Conservation (phyloP, 2,329 filamentous ascomycete genomes). For the Cladophialophora exuberans region DNA sequence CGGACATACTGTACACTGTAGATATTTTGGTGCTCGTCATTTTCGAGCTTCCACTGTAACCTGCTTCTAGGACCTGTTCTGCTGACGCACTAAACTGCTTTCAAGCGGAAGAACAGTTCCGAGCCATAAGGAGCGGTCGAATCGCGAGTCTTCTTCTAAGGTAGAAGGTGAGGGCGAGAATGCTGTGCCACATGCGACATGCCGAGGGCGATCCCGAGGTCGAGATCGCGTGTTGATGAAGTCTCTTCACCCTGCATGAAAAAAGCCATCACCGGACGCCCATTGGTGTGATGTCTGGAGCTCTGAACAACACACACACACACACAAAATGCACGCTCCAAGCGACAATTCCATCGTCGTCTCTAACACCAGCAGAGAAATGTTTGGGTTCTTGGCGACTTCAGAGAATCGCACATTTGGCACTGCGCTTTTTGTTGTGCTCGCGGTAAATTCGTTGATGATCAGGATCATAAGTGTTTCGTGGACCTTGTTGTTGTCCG, state of each 20-base stretch:
- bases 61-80: not conserved
- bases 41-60: not conserved
- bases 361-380: constrained; percentile 3
- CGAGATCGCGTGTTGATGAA: not conserved
- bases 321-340: too few relatives aligned
- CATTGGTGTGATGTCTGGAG: too few relatives aligned
- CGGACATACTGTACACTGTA: constrained; percentile 10
- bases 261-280: too few relatives aligned
- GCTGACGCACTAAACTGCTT: not conserved
- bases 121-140: constrained; percentile 11
- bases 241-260: not conserved
- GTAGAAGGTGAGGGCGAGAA: not conserved
- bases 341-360: too few relatives aligned
- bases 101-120: constrained; percentile 2
- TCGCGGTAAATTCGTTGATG: constrained; percentile 30
- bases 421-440: constrained; percentile 23
- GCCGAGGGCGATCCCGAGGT: constrained; percentile 1
- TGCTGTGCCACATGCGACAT: not conserved
- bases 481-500: constrained; percentile 14
- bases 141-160: not conserved
- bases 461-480: constrained; percentile 22
- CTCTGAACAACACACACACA: too few relatives aligned
- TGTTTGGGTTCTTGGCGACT: not conserved
- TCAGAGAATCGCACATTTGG: constrained; percentile 33
- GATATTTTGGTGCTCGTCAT: constrained; percentile 7